These are phyloP conservation scores for Knoxia roxburghii DNA, from an alignment of 257 asterid genomes.

Conservation along the genomic window DNA sequence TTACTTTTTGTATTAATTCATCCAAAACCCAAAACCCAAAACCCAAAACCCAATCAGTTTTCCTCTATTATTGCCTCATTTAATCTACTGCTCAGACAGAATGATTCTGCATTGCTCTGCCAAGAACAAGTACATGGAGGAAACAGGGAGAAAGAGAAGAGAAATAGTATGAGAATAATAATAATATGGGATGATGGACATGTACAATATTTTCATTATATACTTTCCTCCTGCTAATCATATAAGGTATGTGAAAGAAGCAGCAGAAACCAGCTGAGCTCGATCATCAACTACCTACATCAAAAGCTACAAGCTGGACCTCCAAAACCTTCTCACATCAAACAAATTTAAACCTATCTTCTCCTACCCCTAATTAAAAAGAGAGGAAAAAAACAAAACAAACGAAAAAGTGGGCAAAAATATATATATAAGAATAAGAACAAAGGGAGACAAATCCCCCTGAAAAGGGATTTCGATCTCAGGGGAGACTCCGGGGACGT, in stretches of 20 bases:
- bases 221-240: conserved; percentile 20
- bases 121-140: too few relatives aligned
- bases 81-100: too few relatives aligned
- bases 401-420: not conserved
- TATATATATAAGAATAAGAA: not conserved
- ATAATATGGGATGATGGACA: conserved; percentile 21
- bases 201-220: conserved; percentile 6
- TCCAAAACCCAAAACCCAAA: too few relatives aligned
- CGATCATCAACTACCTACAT: conserved; percentile 46
- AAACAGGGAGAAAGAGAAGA: conserved; percentile 27
- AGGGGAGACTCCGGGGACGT: conserved; percentile 81
- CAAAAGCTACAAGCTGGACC: conserved; percentile 86
- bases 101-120: too few relatives aligned
- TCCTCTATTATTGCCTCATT: too few relatives aligned
- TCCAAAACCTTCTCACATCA: conserved; percentile 46
- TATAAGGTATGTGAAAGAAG: conserved; percentile 44
- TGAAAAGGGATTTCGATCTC: conserved; percentile 13
- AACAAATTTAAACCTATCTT: conserved; percentile 4
- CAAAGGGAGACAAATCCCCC: conserved; percentile 13
- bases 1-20: too few relatives aligned
- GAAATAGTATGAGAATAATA: not conserved
- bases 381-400: not conserved
- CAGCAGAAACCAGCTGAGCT: conserved; percentile 91
- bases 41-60: too few relatives aligned
- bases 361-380: not conserved